These are phyloP conservation scores for Arthroderma sp. DNA, from an alignment of 2,329 filamentous ascomycete species.

Conservation along the genomic window DNA sequence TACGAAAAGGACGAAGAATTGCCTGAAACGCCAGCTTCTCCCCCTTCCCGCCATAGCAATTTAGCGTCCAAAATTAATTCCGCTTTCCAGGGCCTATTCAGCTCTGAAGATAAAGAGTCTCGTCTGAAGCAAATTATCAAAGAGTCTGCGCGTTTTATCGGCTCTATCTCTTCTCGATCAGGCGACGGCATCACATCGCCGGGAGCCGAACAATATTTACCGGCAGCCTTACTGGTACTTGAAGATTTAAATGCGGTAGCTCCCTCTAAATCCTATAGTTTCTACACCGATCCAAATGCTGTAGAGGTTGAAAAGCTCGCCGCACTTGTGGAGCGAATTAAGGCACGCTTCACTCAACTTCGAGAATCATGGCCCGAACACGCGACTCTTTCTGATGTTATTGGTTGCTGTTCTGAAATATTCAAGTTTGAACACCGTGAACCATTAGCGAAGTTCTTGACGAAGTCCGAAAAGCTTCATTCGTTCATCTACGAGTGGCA, in stretches of 20 bases:
- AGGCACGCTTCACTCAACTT: conserved; percentile 59
- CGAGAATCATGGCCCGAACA: conserved; percentile 52
- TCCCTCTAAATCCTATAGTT: conserved; percentile 54
- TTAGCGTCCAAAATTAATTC: conserved; percentile 49
- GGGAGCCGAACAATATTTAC: conserved; percentile 43
- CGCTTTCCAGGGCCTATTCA: conserved; percentile 40
- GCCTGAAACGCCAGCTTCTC: conserved; percentile 21
- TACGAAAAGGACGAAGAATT: conserved; percentile 46
- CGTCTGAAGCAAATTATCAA: conserved; percentile 23
- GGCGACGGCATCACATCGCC: conserved; percentile 15
- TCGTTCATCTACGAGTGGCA: conserved; percentile 87
- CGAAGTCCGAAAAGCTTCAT: conserved; percentile 78
- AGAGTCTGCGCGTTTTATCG: conserved; percentile 22
- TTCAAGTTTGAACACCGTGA: conserved; percentile 65
- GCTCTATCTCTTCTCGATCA: conserved; percentile 19
- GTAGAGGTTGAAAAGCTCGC: conserved; percentile 63
- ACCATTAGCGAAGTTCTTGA: conserved; percentile 73
- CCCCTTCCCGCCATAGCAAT: conserved; percentile 34
- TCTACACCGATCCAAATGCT: conserved; percentile 74
- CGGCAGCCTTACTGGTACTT: conserved; percentile 52
- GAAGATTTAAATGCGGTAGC: conserved; percentile 35
- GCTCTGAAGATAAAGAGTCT: conserved; percentile 16
- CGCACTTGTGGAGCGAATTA: conserved; percentile 53
- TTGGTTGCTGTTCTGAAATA: conserved; percentile 60
- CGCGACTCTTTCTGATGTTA: conserved; percentile 68